Base-by-base conservation (phyloP, 306 rosid species). In the Cicer arietinum region DNA sequence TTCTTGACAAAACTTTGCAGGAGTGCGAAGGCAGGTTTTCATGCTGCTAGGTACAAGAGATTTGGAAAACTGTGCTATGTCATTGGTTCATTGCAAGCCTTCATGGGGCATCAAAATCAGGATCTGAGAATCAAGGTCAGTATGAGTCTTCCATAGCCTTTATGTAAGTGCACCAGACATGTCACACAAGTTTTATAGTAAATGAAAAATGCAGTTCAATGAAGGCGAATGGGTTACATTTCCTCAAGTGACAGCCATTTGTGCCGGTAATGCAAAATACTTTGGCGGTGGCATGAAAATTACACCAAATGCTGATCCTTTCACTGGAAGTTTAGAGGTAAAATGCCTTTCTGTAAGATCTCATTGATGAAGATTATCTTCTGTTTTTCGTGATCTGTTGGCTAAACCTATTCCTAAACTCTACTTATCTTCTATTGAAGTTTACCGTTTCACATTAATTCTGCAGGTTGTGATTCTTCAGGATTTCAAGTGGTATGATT, bases 271-370 rank as follows among this genome's bases (percentile, higher is more conserved):
- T 84, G 98, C 88, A 65, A 94, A 91, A 80, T 94, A 90, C 75
- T 94, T 94, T 17, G 98, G 98, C 10, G 98, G 97, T 48, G 98
- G 98, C 79, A 94, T 94, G 98, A 94, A 90, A 85, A 91, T 94
- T 46, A 77, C 94, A 18, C 98, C 98, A 56, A 90, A 89, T 67
- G 93, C 93, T 7, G 85, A 86, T 73, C 98, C 98, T 61, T 64
- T 40, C 75, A 90, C 63, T 10, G 92, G 96, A 71, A 82, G 69
- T 64, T 80, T 94, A 60, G 96, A 91, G 97, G 98, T 94, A 68
- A 74, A 71, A 46, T 50, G 25, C 67, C 63, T 48, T 76, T 46
- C 53, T 77, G 57, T 45, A n/a, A 54, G 42, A 17, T 62, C 48
- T 10, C 45, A 62, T 44, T 50, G 44, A 64, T 73, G 51, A 53